These are phyloP conservation scores for Pseudognaphalium luteoalbum DNA, from an alignment of 129 eudicot species.

Conservation along the genomic window DNA sequence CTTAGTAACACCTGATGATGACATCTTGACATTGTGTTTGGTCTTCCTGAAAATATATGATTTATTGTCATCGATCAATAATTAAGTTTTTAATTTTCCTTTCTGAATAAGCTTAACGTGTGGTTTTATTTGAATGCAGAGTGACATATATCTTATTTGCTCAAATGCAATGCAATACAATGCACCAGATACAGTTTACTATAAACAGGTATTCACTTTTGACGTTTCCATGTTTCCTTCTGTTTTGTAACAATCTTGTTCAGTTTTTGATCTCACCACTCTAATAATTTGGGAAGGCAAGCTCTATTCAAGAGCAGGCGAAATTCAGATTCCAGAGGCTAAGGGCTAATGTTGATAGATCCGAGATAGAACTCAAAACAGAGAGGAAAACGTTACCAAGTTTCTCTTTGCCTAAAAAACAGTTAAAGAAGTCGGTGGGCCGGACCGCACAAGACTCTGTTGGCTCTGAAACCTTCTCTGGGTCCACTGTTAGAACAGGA, in stretches of 20 bases:
- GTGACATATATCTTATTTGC: conserved; percentile 81
- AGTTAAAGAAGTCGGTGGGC: conserved; percentile 46
- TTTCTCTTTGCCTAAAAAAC: conserved; percentile 59
- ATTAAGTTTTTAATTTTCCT: not conserved
- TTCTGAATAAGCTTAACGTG: not conserved
- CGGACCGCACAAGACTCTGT: conserved; percentile 53
- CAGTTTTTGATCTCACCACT: conserved; percentile 31
- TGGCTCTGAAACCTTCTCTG: conserved; percentile 76
- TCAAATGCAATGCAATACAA: conserved; percentile 95
- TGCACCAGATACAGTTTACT: conserved; percentile 83
- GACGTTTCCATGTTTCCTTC: not conserved
- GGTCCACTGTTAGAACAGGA: conserved; percentile 55
- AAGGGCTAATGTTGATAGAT: conserved; percentile 44
- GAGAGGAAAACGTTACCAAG: conserved; percentile 46
- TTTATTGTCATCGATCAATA: not conserved
- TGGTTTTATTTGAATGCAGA: conserved; percentile 54
- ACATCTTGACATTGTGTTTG: not conserved
- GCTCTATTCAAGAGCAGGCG: conserved; percentile 88
- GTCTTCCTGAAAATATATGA: too few species aligned
- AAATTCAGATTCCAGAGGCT: conserved; percentile 69
- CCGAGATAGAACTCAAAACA: conserved; percentile 60
- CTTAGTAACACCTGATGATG: too few species aligned
- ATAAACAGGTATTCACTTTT: conserved; percentile 71
- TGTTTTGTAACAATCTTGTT: not conserved
- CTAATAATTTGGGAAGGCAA: conserved; percentile 61